These are phyloP conservation scores for Torulaspora maleeae DNA, from an alignment of 805 yeast genomes.

Conservation along the genomic window DNA sequence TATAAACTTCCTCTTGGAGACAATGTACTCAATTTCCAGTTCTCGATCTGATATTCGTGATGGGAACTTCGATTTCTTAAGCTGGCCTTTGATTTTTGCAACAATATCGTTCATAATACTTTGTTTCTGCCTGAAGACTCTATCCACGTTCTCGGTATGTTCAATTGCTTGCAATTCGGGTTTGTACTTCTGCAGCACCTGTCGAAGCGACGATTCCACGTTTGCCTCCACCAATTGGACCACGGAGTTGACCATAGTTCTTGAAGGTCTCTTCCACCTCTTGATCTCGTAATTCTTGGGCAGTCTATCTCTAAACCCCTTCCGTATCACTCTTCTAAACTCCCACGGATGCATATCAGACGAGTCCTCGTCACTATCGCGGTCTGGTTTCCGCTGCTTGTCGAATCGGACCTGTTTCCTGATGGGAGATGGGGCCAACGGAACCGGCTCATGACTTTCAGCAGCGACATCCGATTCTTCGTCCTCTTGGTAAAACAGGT, in stretches of 20 bases:
- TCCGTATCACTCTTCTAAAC: conserved; percentile 20
- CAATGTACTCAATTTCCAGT: conserved; percentile 31
- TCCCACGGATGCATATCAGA: conserved; percentile 24
- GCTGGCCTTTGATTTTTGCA: conserved; percentile 21
- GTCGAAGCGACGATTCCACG: conserved; percentile 22
- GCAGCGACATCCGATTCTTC: conserved; percentile 8
- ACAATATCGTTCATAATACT: conserved; percentile 25
- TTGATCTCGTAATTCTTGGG: conserved; percentile 21
- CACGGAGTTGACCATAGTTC: conserved; percentile 16
- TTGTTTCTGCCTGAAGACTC: conserved; percentile 19
- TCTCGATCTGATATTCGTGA: conserved; percentile 24
- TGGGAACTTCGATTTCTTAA: conserved; percentile 27
- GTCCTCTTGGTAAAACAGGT: conserved; percentile 14
- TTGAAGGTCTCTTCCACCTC: conserved; percentile 27
- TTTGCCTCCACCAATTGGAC: conserved; percentile 26
- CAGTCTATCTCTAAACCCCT: conserved; percentile 20
- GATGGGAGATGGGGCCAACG: not conserved
- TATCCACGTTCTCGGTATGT: conserved; percentile 13
- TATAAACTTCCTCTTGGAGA: conserved; percentile 29
- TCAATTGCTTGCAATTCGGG: conserved; percentile 19
- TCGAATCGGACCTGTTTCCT: conserved; percentile 12
- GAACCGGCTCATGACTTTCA: not conserved
- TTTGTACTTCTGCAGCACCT: conserved; percentile 22
- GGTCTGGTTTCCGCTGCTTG: conserved; percentile 6
- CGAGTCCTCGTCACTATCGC: conserved; percentile 8